Conservation (phyloP, 2,329 filamentous ascomycete genomes). For the Emmonsia crescens region DNA sequence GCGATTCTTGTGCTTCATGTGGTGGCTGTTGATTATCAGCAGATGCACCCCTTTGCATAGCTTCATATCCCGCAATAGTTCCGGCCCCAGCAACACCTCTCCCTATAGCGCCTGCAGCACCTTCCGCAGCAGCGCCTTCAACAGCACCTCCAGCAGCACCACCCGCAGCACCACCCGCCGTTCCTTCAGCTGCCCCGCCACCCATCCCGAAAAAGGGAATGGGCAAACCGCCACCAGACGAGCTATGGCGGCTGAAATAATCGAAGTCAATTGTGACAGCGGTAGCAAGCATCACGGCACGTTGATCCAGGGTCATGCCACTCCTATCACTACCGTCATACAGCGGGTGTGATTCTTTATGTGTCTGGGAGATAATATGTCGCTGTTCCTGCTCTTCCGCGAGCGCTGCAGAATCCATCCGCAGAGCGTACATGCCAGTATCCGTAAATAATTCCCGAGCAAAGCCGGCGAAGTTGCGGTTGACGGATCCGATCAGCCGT, state of each 20-base stretch:
- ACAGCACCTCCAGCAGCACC: conserved; percentile 19
- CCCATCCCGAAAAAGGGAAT: conserved; percentile 40
- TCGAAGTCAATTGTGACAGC: conserved; percentile 57
- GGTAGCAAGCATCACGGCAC: conserved; percentile 55
- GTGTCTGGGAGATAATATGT: conserved; percentile 31
- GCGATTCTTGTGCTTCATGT: conserved; percentile 7
- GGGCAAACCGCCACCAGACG: conserved; percentile 38
- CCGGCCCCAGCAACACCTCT: conserved; percentile 45
- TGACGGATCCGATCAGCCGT: conserved; percentile 49
- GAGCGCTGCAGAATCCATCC: conserved; percentile 50
- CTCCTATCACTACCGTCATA: conserved; percentile 16
- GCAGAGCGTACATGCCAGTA: conserved; percentile 52
- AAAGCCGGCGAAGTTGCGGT: conserved; percentile 53
- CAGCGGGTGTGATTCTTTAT: conserved; percentile 12
- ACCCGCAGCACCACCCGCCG: conserved; percentile 24
- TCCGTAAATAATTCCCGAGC: conserved; percentile 56
- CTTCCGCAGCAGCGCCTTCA: conserved; percentile 22
- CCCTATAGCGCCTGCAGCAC: conserved; percentile 31
- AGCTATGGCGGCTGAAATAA: conserved; percentile 54
- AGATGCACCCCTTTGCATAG: conserved; percentile 42
- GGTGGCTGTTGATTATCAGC: background rate
- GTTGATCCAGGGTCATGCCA: conserved; percentile 55
- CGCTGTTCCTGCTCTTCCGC: conserved; percentile 27
- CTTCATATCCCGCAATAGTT: conserved; percentile 52
- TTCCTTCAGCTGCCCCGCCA: conserved; percentile 26